Percentiles rank a stretch among this genome's conserved stretches.
Evolutionary conservation across 2,329 filamentous ascomycete genomes (phyloP).

Genomic region (Claviceps quebecensis): DNA sequence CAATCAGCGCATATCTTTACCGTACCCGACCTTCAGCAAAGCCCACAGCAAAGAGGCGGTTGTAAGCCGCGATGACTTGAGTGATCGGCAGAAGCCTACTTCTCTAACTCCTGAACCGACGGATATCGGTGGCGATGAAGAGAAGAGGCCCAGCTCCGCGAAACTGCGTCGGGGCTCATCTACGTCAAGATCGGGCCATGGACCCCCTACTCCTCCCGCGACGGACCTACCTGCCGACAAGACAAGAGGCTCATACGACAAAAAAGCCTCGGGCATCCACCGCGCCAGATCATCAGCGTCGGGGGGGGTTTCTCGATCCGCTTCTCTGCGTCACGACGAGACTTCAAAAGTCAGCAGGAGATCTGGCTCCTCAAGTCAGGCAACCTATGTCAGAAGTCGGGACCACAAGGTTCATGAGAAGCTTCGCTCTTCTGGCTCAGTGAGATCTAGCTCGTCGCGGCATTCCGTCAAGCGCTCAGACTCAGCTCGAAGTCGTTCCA

Average conservation of each 20-base stretch:
- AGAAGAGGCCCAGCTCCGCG: conserved; percentile 31
- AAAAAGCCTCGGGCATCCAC: conserved; percentile 8
- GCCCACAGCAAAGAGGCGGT: conserved; percentile 82
- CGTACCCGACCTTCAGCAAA: conserved; percentile 78
- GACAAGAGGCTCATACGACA: conserved; percentile 23
- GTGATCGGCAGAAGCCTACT: conserved; percentile 19
- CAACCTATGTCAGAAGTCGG: conserved; percentile 33
- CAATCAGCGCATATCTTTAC: conserved; percentile 38
- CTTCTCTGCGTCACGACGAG: conserved; percentile 30
- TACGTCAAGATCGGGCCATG: conserved; percentile 25
- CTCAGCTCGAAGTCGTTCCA: conserved; percentile 20
- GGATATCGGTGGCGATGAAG: conserved; percentile 42
- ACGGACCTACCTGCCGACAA: conserved; percentile 41
- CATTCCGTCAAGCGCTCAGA: conserved; percentile 23
- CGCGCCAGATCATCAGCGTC: conserved; percentile 32
- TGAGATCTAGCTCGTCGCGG: conserved; percentile 20
- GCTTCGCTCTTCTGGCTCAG: conserved; percentile 21
- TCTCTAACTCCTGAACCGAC: conserved; percentile 58
- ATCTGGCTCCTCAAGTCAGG: conserved; percentile 44
- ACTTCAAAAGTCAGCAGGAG: conserved; percentile 38
- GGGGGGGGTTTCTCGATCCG: conserved; percentile 27
- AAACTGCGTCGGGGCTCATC: conserved; percentile 26
- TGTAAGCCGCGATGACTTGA: conserved; percentile 42
- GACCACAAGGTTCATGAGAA: conserved; percentile 22
- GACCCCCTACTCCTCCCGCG: conserved; percentile 50